Percentiles rank a stretch among this genome's conserved stretches.
These are phyloP conservation scores for Neltuma alba DNA, from an alignment of 306 rosid genomes.

Conservation along the genomic window DNA sequence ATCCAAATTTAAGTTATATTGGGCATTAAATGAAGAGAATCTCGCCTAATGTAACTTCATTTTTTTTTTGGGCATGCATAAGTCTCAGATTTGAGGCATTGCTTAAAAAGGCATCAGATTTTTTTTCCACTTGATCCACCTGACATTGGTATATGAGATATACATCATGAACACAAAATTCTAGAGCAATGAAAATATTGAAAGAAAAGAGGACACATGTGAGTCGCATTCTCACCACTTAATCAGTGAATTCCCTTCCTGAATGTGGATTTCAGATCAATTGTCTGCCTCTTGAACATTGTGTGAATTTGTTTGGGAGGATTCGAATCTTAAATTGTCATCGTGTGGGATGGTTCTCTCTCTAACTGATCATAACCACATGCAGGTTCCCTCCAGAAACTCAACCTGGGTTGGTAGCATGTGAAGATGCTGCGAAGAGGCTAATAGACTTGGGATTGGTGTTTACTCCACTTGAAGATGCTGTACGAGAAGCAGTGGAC, in stretches of 20 bases:
- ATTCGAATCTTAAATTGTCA: conserved; percentile 5
- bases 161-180: neutral
- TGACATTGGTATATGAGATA: neutral
- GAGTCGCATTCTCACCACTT: neutral
- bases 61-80: neutral
- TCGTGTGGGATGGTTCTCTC: conserved; percentile 17
- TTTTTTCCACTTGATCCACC: neutral
- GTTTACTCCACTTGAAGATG: conserved; percentile 75
- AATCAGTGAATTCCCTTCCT: neutral
- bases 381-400: conserved; percentile 76
- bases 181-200: neutral
- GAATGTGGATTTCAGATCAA: neutral
- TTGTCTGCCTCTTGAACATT: neutral
- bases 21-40: neutral
- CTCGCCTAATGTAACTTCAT: neutral
- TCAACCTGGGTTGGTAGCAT: conserved; percentile 68
- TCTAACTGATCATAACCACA: conserved; percentile 11
- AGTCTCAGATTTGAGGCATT: neutral
- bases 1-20: neutral
- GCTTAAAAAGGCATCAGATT: neutral
- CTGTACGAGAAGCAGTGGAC: conserved; percentile 66
- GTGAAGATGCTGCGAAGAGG: conserved; percentile 74
- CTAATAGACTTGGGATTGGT: conserved; percentile 68
- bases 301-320: neutral
- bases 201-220: neutral